phyloP scores from a whole-genome alignment of 495 filamentous ascomycete genomes.

The Aspergillus ostianus region DNA sequence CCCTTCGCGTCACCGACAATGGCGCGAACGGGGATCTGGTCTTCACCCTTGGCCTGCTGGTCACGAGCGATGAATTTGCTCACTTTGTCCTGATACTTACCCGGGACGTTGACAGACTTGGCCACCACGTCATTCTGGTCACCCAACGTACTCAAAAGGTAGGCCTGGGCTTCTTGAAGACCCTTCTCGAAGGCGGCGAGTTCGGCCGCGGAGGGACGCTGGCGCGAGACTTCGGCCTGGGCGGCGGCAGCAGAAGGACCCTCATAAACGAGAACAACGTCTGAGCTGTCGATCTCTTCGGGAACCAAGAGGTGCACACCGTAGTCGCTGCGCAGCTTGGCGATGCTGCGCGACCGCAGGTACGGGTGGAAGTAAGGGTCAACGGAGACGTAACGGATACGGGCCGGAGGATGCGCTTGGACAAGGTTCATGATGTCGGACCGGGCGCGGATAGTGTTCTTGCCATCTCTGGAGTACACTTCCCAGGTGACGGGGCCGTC shows the following conservation, averaged over 20 bases:
- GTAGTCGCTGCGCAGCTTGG: constrained; percentile 65
- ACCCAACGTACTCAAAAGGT: constrained; percentile 67
- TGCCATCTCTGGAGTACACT: constrained; percentile 78
- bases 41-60: constrained; percentile 62
- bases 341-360: constrained; percentile 60
- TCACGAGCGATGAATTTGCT: constrained; percentile 73
- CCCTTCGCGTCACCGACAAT: constrained; percentile 44
- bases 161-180: constrained; percentile 68
- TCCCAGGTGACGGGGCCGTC: constrained; percentile 73
- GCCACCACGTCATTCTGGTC: constrained; percentile 68
- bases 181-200: constrained; percentile 63
- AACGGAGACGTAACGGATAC: constrained; percentile 65
- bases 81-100: constrained; percentile 80
- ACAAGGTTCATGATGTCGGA: constrained; percentile 79
- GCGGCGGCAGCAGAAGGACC: constrained; percentile 54
- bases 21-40: constrained; percentile 72
- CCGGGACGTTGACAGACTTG: constrained; percentile 63
- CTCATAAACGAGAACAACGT: constrained; percentile 86
- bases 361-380: constrained; percentile 87
- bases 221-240: constrained; percentile 66
- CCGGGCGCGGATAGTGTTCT: constrained; percentile 76
- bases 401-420: constrained; percentile 73
- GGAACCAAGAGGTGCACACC: constrained; percentile 80
- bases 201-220: constrained; percentile 58
- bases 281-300: constrained; percentile 56